These are phyloP conservation scores for Paxillus rubicundulus DNA, from an alignment of 768 basidiomycete species.

Conservation along the genomic window DNA sequence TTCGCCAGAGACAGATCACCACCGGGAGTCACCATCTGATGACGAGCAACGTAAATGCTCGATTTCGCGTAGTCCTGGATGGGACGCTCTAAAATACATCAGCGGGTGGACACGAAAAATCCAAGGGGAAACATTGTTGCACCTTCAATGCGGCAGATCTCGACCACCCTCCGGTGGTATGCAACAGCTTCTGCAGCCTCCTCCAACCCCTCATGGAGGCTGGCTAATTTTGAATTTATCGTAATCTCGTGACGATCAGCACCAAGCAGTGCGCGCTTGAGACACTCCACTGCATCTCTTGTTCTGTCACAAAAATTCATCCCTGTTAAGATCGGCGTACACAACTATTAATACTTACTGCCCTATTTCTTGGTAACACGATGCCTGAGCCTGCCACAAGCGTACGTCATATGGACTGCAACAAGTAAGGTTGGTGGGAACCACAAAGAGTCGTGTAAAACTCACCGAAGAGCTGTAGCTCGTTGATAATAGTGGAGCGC, in stretches of 20 bases:
- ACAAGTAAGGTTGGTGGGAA: not conserved
- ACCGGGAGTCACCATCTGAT: constrained; percentile 60
- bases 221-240: constrained; percentile 72
- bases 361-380: constrained; percentile 90
- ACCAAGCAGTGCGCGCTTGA: constrained; percentile 83
- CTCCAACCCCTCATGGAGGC: constrained; percentile 62
- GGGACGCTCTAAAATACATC: constrained; percentile 47
- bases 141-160: constrained; percentile 58
- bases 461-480: constrained; percentile 85
- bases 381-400: constrained; percentile 92
- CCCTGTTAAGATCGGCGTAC: not conserved
- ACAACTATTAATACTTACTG: constrained; percentile 45
- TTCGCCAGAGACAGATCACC: constrained; percentile 70
- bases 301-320: constrained; percentile 44
- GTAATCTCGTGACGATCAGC: constrained; percentile 75
- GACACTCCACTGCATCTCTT: constrained; percentile 87
- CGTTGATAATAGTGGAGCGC: constrained; percentile 95
- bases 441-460: not conserved
- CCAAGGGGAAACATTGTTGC: constrained; percentile 8
- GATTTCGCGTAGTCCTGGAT: constrained; percentile 81
- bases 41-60: constrained; percentile 79
- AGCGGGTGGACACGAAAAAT: constrained; percentile 5
- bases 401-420: constrained; percentile 90
- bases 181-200: constrained; percentile 68
- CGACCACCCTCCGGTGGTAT: constrained; percentile 79